Percentiles rank a stretch among this genome's conserved stretches.
Evolutionary conservation across 2,329 filamentous ascomycete genomes (phyloP).

Genomic region (Sporothrix pallida): DNA sequence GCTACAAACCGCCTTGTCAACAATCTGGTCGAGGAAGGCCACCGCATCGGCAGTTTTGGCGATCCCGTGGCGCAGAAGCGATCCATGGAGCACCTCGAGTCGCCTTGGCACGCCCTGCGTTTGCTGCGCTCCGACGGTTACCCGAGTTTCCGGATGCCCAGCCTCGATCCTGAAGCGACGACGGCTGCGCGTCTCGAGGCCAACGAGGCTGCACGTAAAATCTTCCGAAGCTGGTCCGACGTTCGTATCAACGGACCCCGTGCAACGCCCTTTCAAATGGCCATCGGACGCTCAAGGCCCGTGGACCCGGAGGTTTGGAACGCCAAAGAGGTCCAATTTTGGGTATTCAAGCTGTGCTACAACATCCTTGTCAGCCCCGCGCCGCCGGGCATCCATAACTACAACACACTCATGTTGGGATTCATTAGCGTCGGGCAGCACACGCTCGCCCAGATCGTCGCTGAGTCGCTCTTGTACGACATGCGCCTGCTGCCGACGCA

Average conservation of each 20-base stretch:
- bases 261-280: neutral
- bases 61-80: constrained; percentile 36
- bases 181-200: constrained; percentile 38
- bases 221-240: constrained; percentile 42
- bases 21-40: constrained; percentile 42
- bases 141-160: constrained; percentile 43
- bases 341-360: constrained; percentile 59
- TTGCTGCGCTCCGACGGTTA: constrained; percentile 47
- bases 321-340: constrained; percentile 34
- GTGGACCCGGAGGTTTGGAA: constrained; percentile 25
- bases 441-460: constrained; percentile 58
- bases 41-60: constrained; percentile 39
- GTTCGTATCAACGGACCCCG: neutral
- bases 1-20: constrained; percentile 44
- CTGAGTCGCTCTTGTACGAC: constrained; percentile 56
- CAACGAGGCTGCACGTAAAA: constrained; percentile 40
- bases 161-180: constrained; percentile 37
- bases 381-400: constrained; percentile 70
- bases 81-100: constrained; percentile 43
- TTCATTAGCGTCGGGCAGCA: constrained; percentile 60
- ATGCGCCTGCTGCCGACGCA: constrained; percentile 55
- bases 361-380: constrained; percentile 68
- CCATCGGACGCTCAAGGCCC: neutral
- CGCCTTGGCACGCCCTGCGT: constrained; percentile 43
- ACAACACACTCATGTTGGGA: constrained; percentile 72